A percentile compares a stretch with the other conserved stretches of the same genome.
Conservation (phyloP, 371 early-diverging fungal species). For the Parasitella parasitica region DNA sequence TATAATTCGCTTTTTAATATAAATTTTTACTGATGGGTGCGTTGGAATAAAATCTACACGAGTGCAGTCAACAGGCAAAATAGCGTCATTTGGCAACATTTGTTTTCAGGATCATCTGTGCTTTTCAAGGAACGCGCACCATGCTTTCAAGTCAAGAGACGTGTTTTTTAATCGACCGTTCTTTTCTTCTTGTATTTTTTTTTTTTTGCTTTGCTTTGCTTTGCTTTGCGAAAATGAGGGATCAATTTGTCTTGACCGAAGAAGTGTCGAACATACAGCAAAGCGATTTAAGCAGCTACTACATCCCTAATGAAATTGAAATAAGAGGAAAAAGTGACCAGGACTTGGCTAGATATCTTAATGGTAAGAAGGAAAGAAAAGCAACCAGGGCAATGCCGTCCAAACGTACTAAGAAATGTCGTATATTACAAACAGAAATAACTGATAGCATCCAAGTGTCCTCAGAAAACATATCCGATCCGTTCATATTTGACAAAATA, state of each 20-base stretch:
- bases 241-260: constrained; percentile 68
- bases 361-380: constrained; percentile 31
- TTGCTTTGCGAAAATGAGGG: constrained; percentile 27
- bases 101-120: too few relatives aligned
- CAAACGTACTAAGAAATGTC: neutral
- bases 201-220: too few relatives aligned
- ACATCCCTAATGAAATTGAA: constrained; percentile 58
- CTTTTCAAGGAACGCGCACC: neutral
- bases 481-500: constrained; percentile 58
- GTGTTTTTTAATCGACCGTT: neutral
- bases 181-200: neutral
- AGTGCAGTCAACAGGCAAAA: too few relatives aligned
- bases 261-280: constrained; percentile 73
- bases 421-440: constrained; percentile 44
- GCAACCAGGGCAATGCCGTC: neutral
- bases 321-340: constrained; percentile 59
- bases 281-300: constrained; percentile 45
- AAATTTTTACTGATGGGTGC: too few relatives aligned
- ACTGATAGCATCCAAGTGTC: constrained; percentile 63
- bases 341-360: constrained; percentile 51
- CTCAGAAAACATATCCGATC: constrained; percentile 55
- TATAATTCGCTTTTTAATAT: too few relatives aligned
- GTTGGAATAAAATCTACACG: too few relatives aligned
- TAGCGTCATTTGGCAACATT: too few relatives aligned
- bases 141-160: neutral